Base-by-base conservation (phyloP, 2,329 filamentous ascomycete genomes). In the Fulvia fulva region DNA sequence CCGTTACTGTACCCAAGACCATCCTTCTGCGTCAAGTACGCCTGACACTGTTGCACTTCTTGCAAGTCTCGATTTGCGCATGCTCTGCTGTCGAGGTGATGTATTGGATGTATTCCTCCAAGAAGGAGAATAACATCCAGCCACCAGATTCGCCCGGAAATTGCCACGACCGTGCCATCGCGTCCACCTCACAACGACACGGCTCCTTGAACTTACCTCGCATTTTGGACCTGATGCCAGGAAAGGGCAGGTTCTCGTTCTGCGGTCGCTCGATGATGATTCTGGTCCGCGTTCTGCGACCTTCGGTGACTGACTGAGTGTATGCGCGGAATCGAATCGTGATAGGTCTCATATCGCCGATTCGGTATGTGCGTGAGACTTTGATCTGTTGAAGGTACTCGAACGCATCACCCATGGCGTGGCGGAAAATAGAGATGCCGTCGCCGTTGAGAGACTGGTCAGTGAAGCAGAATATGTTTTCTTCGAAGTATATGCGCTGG, bases 181-280 rank as follows among this genome's bases (percentile, higher is more conserved):
- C 19, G 9, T 26, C 43, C n/a, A 57, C 50, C 12, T 57, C 49
- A 26, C 55, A 57, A 34, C 55, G 55, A 28, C 55, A 57, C 12
- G 55, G 55, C 30, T 57, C 55, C 12, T 34, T 19, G 30, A 23
- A 49, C 11, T n/a, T 23, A 21, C 49, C 50, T 7, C 41, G 19
- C 19, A 53, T 47, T 50, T 53, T 57, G 41, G 41, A 21, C 37
- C 22, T 32, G 19, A 43, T 19, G 43, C 55, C 55, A 3, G 55
- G 55, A 23, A 57, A 57, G 3, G 47, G 46, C 6, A 23, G 11
- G 2, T 51, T 45, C 32, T 56, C 46, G n/a, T 44, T 14, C 16
- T 7, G 9, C 5, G 54, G 54, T 5, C 54, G 54, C 7, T 22
- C 41, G 30, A 53, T 49, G 1, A 41, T 14, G 43, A 53, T 43